phyloP scores from a whole-genome alignment of 192 early-diverging fungal species.

The Coemansia sp. region DNA sequence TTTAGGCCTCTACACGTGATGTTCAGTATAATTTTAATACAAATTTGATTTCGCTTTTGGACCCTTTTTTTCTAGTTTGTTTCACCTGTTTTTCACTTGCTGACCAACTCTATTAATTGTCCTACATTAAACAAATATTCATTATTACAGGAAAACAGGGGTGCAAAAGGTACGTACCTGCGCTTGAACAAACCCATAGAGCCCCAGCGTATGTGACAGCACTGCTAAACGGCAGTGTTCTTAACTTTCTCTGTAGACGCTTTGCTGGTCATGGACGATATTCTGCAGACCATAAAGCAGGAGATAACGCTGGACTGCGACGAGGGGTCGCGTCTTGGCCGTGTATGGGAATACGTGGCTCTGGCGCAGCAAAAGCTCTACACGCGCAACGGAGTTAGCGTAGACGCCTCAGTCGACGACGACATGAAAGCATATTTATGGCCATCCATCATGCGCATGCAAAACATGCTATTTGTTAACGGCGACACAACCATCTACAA shows the following conservation, averaged over 20 bases:
- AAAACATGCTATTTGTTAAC: slow-evolving; percentile 22
- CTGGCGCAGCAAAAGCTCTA: slow-evolving; percentile 24
- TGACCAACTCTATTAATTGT: too few species aligned
- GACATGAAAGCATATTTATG: slow-evolving; percentile 34
- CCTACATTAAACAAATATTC: too few species aligned
- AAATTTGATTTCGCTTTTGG: background rate
- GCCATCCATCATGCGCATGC: slow-evolving; percentile 27
- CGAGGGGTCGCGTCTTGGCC: slow-evolving; percentile 26
- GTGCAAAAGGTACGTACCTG: too few species aligned
- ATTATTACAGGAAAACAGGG: too few species aligned
- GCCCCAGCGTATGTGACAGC: background rate
- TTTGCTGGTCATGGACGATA: slow-evolving; percentile 32
- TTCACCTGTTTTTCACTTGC: background rate
- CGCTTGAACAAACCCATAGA: background rate
- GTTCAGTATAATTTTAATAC: background rate
- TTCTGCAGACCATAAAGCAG: slow-evolving; percentile 26
- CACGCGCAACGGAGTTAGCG: slow-evolving; percentile 6
- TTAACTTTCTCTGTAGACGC: background rate
- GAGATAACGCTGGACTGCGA: slow-evolving; percentile 47
- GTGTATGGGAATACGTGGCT: slow-evolving; percentile 36
- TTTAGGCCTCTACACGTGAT: background rate
- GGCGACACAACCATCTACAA: slow-evolving; percentile 15
- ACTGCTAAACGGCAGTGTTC: too few species aligned
- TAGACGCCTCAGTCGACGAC: slow-evolving; percentile 8
- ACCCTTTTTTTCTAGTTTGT: background rate